Evolutionary conservation across 2,329 filamentous ascomycete species (phyloP), one percentile per base, ranked within the genome.

Genomic region (Microsporum ferrugineum): DNA sequence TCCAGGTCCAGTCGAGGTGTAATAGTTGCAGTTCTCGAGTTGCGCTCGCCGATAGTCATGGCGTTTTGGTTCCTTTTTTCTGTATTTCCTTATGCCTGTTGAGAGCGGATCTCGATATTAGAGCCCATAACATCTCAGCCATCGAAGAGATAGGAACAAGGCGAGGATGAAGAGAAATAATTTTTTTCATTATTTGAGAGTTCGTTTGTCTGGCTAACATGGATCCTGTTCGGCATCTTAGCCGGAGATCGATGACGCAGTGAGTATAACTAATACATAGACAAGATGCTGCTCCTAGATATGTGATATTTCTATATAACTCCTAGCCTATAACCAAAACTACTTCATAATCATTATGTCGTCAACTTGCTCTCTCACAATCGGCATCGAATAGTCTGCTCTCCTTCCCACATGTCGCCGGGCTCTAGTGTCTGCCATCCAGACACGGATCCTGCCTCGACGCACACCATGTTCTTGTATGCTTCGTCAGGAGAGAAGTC

Each of bases 401-500:
- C 83, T 47, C 83, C 84, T 71, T 87, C 84, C 76, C 84, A 87
- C 1, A 81, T 80, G 66, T 86, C 84, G 23, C 90, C 90, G 53
- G 86, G 84, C 72, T 97, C 94, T 66, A 97, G 78, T 67, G 85
- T 88, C 76, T 88, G 86, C 89, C 89, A 97, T 4, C 80, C 84
- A 66, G 83, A 81, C 17, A 97, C 92, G 7, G 86, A 82, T 10
- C 94, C 94, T 1, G 92, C 88, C 80, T 99, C 94, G 58, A 97
- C 84, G 71, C 94, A 97, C 49, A 99, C 79, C 89, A 97, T 96
- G 62, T 90, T 84, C 79, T 89, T 89, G 79, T 87, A 97, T 41
- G 88, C 94, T 60, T 91, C 88, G 71, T 95, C 88, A 57, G 94
- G 94, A 62, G 82, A 83, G 72, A 97, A 96, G 74, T 99, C 94